Base-by-base conservation (phyloP, 2,329 filamentous ascomycete genomes). In the Diplodia corticola region DNA sequence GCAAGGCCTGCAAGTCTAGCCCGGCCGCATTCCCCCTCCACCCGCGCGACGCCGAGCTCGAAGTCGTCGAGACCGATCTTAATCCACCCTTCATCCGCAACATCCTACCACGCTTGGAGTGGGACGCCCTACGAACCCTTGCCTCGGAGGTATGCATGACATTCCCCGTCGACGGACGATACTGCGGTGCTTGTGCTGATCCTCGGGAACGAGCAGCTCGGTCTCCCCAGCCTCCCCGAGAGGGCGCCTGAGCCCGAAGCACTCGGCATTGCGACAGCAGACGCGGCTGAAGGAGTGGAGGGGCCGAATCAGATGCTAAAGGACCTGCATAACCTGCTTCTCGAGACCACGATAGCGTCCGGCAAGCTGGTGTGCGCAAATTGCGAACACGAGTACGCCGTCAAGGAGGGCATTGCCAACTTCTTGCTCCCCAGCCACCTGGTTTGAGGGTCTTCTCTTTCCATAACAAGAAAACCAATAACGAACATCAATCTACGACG, bases 341-440 rank as follows among this genome's bases (percentile, higher is more conserved):
- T 97, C 71, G 91, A 98, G 84, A 99, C 95, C 67, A 90, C 93
- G 73, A 91, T 99, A 67, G 85, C 88, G 44, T 91, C 94, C 79
- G 95, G 95, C 3, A 94, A 91, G 79, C 84, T 99, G 70, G 91
- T 93, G 5, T 99, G 95, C 77, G 93, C 87, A 55, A 91, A 91
- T 78, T 99, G 95, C 76, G 92, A 91, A 55, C 94, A 98, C 76
- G 92, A 96, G 82, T 99, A 98, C 79, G 88, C 88, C 67, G 89
- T 99, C 69, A 93, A 95, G 76, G 94, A 99, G 80, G 95, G 95
- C 5, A 97, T 98, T 77, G 92, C 93, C 67, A 98, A 98, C 79
- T 99, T 99, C 74, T 80, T 99, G 75, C 80, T 99, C 71, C 95
- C 95, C 13, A 95, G 91, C 73, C 95, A 99, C 82, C 80, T 99